These are phyloP conservation scores for Termitomyces sp. DNA, from an alignment of 768 basidiomycete species.

Conservation along the genomic window DNA sequence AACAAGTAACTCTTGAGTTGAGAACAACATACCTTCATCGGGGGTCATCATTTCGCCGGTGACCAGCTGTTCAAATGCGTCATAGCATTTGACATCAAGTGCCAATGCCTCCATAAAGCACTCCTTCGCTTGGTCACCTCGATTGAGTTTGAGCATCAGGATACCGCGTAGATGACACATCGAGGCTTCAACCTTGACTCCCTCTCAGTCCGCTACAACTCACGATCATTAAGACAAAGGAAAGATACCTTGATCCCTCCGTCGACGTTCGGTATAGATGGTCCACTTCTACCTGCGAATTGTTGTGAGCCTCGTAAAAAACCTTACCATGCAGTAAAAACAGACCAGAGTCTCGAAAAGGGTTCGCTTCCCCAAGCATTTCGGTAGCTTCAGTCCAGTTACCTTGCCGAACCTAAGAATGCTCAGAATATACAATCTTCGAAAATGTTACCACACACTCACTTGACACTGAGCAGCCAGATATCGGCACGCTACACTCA, in stretches of 20 bases:
- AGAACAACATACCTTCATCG: slow-evolving; percentile 71
- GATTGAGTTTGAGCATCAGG: slow-evolving; percentile 91
- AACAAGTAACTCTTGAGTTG: not conserved
- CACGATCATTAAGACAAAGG: slow-evolving; percentile 7
- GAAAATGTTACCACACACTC: slow-evolving; percentile 13
- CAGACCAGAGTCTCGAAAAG: slow-evolving; percentile 70
- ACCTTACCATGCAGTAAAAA: not conserved
- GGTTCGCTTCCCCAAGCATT: slow-evolving; percentile 90
- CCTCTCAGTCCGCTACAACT: not conserved
- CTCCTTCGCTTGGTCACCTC: slow-evolving; percentile 86
- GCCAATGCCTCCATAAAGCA: slow-evolving; percentile 95
- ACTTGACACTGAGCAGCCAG: slow-evolving; percentile 95
- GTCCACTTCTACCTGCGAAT: slow-evolving; percentile 54
- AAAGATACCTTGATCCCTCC: slow-evolving; percentile 85
- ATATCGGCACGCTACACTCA: slow-evolving; percentile 94
- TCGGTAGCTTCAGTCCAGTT: slow-evolving; percentile 91
- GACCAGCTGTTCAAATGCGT: slow-evolving; percentile 87
- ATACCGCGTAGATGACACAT: slow-evolving; percentile 70
- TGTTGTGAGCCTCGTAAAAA: not conserved
- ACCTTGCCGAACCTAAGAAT: slow-evolving; percentile 68
- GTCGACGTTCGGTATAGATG: slow-evolving; percentile 76
- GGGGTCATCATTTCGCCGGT: slow-evolving; percentile 95
- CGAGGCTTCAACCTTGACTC: slow-evolving; percentile 73
- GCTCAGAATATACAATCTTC: slow-evolving; percentile 11
- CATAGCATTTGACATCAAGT: slow-evolving; percentile 95